These are phyloP conservation scores for Geranium incanum DNA, from an alignment of 441 rosid species.

Conservation along the genomic window DNA sequence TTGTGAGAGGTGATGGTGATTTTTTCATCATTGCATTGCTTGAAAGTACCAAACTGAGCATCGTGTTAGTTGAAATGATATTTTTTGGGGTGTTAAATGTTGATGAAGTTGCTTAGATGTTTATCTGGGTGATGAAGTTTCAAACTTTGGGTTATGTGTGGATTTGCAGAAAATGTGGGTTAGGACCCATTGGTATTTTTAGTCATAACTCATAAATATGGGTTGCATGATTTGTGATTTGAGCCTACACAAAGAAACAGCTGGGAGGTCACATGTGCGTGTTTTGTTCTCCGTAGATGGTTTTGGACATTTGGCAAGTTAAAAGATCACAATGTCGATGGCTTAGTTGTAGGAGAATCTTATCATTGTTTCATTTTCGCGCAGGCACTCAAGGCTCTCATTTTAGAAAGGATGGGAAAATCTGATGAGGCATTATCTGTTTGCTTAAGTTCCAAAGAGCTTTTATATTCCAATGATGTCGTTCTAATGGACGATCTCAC, in stretches of 20 bases:
- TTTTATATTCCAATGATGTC: slow-evolving; percentile 61
- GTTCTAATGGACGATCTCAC: slow-evolving; percentile 91
- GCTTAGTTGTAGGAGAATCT: background rate
- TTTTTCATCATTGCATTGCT: background rate
- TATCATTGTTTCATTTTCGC: slow-evolving; percentile 11
- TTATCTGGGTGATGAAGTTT: background rate
- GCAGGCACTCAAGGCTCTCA: slow-evolving; percentile 79
- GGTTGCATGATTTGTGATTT: background rate
- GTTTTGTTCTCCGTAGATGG: background rate
- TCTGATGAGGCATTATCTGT: slow-evolving; percentile 62
- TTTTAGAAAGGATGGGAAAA: slow-evolving; percentile 89
- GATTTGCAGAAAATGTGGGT: no score
- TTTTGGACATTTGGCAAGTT: background rate
- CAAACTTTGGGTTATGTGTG: background rate
- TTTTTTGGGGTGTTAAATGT: background rate
- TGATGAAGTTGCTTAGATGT: background rate
- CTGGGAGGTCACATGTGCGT: background rate
- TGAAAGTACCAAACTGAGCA: slow-evolving; percentile 1
- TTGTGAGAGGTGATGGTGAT: background rate
- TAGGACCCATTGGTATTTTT: background rate
- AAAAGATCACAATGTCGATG: background rate
- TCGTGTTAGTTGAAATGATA: background rate
- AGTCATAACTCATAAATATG: background rate
- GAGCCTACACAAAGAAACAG: background rate
- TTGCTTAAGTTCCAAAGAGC: slow-evolving; percentile 68